A percentile compares a stretch with the other conserved stretches of the same genome.
These are phyloP conservation scores for Ascochyta pisi DNA, from an alignment of 2,329 filamentous ascomycete genomes.

Conservation along the genomic window DNA sequence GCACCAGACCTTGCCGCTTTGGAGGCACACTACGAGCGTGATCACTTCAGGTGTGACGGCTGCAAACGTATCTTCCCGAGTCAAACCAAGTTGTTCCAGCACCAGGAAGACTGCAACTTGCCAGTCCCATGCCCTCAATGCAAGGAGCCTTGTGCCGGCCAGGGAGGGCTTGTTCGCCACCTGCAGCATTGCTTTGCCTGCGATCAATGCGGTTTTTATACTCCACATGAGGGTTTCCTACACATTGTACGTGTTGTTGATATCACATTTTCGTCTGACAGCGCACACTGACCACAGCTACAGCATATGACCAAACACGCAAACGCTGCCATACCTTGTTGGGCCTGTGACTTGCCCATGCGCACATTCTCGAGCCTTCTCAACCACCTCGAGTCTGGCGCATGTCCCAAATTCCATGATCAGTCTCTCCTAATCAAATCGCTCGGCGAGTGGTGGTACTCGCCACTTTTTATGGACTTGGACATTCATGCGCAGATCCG, in stretches of 20 bases:
- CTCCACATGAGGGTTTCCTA: slow-evolving; percentile 29
- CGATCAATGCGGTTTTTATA: slow-evolving; percentile 29
- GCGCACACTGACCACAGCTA: slow-evolving; percentile 1
- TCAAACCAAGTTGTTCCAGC: slow-evolving; percentile 35
- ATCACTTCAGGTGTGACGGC: slow-evolving; percentile 42
- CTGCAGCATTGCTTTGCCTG: slow-evolving; percentile 33
- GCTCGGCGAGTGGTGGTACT: slow-evolving; percentile 46
- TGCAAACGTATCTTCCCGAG: slow-evolving; percentile 39
- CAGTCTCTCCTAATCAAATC: slow-evolving; percentile 40
- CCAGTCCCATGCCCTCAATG: slow-evolving; percentile 32
- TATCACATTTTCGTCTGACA: no score
- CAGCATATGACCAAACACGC: slow-evolving; percentile 42
- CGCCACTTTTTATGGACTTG: slow-evolving; percentile 44
- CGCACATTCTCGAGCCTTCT: slow-evolving; percentile 38
- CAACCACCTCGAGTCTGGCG: slow-evolving; percentile 60
- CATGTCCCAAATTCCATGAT: slow-evolving; percentile 73
- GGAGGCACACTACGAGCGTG: slow-evolving; percentile 33
- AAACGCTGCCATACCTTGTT: slow-evolving; percentile 30
- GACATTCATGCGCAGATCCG: slow-evolving; percentile 43
- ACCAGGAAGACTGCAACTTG: slow-evolving; percentile 30
- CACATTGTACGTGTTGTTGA: slow-evolving; percentile 27
- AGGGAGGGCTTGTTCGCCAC: slow-evolving; percentile 28
- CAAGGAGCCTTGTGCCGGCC: slow-evolving; percentile 25
- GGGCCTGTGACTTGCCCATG: slow-evolving; percentile 33
- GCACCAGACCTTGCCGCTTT: slow-evolving; percentile 24